Percentiles rank a stretch among this genome's conserved stretches.
Conservation (phyloP, 805 yeast genomes). For the Nematodospora valgi region DNA sequence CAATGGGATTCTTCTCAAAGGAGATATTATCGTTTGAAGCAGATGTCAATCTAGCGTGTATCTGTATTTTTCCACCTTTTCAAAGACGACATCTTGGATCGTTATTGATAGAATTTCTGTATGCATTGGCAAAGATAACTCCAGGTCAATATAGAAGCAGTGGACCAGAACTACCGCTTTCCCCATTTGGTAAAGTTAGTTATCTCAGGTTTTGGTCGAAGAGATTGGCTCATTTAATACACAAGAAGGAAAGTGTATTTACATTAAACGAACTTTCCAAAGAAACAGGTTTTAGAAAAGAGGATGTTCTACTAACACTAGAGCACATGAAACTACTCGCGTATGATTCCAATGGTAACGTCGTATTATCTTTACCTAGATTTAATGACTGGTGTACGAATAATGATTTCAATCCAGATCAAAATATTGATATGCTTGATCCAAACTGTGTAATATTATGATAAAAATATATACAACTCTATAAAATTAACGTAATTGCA, state of each 20-base stretch:
- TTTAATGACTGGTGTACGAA: slow-evolving; percentile 27
- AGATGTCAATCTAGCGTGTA: slow-evolving; percentile 82
- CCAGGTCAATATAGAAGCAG: slow-evolving; percentile 56
- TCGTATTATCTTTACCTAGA: slow-evolving; percentile 18
- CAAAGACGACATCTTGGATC: slow-evolving; percentile 79
- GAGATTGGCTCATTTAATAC: slow-evolving; percentile 21
- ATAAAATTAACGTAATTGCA: slow-evolving; percentile 56
- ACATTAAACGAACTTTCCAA: slow-evolving; percentile 49
- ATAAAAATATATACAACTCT: slow-evolving; percentile 2
- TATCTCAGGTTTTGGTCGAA: slow-evolving; percentile 77
- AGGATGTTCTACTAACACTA: slow-evolving; percentile 58
- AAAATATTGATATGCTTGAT: slow-evolving; percentile 26
- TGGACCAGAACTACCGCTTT: slow-evolving; percentile 91
- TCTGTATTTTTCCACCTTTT: slow-evolving; percentile 87
- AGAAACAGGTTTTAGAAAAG: slow-evolving; percentile 61
- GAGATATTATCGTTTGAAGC: slow-evolving; percentile 77
- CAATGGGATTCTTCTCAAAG: slow-evolving; percentile 91
- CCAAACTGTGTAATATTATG: slow-evolving; percentile 20
- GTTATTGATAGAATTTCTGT: slow-evolving; percentile 77
- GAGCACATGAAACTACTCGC: slow-evolving; percentile 45
- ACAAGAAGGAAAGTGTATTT: slow-evolving; percentile 15
- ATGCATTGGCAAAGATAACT: slow-evolving; percentile 56
- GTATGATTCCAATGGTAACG: slow-evolving; percentile 9
- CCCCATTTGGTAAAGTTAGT: slow-evolving; percentile 73
- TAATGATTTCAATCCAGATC: slow-evolving; percentile 20